A percentile compares a stretch with the other conserved stretches of the same genome.
phyloP scores from a whole-genome alignment of 1,284 basidiomycete genomes.

The Trichosporon faecale region DNA sequence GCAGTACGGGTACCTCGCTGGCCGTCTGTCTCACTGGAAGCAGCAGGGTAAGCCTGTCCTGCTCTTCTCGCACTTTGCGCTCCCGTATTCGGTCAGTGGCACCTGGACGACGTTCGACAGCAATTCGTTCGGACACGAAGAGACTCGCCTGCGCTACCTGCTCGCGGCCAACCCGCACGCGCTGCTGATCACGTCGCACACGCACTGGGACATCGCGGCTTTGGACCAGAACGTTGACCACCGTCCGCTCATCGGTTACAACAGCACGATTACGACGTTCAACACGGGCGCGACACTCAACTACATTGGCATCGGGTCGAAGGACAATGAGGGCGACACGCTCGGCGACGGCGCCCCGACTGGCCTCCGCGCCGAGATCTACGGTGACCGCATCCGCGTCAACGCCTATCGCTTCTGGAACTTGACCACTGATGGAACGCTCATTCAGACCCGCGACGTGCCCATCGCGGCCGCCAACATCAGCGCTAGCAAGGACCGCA shows the following conservation, averaged over 20 bases:
- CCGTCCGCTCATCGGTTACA: conserved; percentile 2
- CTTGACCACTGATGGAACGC: conserved; percentile 1
- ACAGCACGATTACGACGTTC: conserved; percentile 9
- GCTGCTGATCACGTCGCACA: conserved; percentile 9
- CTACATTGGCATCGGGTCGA: not conserved
- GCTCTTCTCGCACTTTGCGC: conserved; percentile 9
- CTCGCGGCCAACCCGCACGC: conserved; percentile 16
- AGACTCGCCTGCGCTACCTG: not conserved
- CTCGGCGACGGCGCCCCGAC: not conserved
- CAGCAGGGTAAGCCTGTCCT: not conserved
- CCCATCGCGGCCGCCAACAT: not conserved
- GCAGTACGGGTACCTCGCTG: conserved; percentile 14
- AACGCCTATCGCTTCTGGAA: conserved; percentile 10
- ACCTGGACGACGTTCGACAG: not conserved
- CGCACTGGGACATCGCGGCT: conserved; percentile 12
- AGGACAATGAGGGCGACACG: not conserved
- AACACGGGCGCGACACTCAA: conserved; percentile 12
- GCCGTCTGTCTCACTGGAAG: conserved; percentile 6
- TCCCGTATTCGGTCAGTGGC: conserved; percentile 1
- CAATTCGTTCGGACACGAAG: not conserved
- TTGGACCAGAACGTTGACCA: conserved; percentile 12
- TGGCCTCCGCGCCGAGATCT: conserved; percentile 8
- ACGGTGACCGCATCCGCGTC: conserved; percentile 10
- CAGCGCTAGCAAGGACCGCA: not conserved
- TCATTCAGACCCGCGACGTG: conserved; percentile 9